Conservation (phyloP, 345 rosid genomes). For the Turnera subulata region DNA sequence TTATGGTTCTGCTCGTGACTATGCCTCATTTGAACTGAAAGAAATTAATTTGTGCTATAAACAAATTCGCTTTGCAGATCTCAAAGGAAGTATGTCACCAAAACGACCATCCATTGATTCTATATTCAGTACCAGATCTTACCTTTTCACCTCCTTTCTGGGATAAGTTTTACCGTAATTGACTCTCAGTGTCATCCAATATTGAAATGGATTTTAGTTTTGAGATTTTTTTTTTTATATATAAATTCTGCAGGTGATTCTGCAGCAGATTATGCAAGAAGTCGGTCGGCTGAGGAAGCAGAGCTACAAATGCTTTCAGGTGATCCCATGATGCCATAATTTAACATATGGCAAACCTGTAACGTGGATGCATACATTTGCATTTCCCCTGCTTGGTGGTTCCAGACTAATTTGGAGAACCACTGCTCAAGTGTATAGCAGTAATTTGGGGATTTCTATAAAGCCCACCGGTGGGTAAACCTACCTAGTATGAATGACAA, state of each 20-base stretch:
- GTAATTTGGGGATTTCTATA: slow-evolving; percentile 16
- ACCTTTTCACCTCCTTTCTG: neutral
- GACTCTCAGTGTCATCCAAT: neutral
- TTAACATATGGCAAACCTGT: slow-evolving; percentile 11
- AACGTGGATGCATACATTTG: slow-evolving; percentile 9
- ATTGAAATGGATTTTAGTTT: neutral
- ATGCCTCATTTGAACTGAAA: too few species aligned
- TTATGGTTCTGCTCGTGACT: too few species aligned
- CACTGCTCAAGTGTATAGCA: slow-evolving; percentile 33
- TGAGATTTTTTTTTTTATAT: slow-evolving; percentile 16
- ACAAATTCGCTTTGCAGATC: slow-evolving; percentile 36
- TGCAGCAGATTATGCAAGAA: slow-evolving; percentile 27
- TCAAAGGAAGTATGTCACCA: slow-evolving; percentile 30
- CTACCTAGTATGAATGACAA: slow-evolving; percentile 7
- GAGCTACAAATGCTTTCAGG: slow-evolving; percentile 45
- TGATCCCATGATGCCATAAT: slow-evolving; percentile 70
- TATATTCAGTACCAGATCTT: slow-evolving; percentile 27
- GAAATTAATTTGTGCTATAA: too few species aligned
- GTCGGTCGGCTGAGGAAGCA: slow-evolving; percentile 14
- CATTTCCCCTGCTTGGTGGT: slow-evolving; percentile 17
- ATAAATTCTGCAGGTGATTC: slow-evolving; percentile 47
- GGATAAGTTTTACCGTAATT: too few species aligned
- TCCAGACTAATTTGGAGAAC: slow-evolving; percentile 18
- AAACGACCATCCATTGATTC: slow-evolving; percentile 28
- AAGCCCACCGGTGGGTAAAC: too few species aligned